These are phyloP conservation scores for Somion occarium DNA, from an alignment of 1,284 basidiomycete genomes.

Conservation along the genomic window DNA sequence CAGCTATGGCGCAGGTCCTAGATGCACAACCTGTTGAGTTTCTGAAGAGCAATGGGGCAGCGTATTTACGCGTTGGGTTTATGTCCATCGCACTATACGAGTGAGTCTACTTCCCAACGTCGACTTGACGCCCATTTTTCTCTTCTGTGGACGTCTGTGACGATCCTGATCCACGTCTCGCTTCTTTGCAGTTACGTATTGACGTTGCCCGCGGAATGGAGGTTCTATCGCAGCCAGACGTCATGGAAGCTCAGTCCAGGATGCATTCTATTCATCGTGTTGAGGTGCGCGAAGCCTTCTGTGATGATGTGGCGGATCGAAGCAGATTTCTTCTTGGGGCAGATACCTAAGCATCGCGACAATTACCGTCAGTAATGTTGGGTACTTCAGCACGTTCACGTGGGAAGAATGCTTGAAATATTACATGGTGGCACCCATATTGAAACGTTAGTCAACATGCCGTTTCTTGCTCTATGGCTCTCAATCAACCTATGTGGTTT, in stretches of 20 bases:
- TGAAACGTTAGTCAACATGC: slow-evolving; percentile 31
- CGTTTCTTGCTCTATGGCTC: too few relatives aligned
- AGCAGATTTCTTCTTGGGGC: too few relatives aligned
- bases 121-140: background rate
- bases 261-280: slow-evolving; percentile 27
- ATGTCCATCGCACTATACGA: slow-evolving; percentile 14
- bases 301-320: too few relatives aligned
- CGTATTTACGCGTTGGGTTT: slow-evolving; percentile 10
- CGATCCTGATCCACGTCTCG: background rate
- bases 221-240: slow-evolving; percentile 25
- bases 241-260: slow-evolving; percentile 2
- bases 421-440: slow-evolving; percentile 25
- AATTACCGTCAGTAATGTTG: slow-evolving; percentile 30
- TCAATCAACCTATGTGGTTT: too few relatives aligned
- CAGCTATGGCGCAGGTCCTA: slow-evolving; percentile 1
- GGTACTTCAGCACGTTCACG: slow-evolving; percentile 28
- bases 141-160: background rate
- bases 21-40: slow-evolving; percentile 1
- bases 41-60: slow-evolving; percentile 5
- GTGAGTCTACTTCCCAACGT: slow-evolving; percentile 4
- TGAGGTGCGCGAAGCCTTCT: slow-evolving; percentile 18
- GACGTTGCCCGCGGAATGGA: slow-evolving; percentile 31
- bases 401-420: slow-evolving; percentile 22
- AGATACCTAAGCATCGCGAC: slow-evolving; percentile 30
- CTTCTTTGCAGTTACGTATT: slow-evolving; percentile 26